Evolutionary conservation across 352 stramenopile genomes (phyloP), one percentile per base, ranked within the genome.

Genomic region (Phytopythium ostracodes): DNA sequence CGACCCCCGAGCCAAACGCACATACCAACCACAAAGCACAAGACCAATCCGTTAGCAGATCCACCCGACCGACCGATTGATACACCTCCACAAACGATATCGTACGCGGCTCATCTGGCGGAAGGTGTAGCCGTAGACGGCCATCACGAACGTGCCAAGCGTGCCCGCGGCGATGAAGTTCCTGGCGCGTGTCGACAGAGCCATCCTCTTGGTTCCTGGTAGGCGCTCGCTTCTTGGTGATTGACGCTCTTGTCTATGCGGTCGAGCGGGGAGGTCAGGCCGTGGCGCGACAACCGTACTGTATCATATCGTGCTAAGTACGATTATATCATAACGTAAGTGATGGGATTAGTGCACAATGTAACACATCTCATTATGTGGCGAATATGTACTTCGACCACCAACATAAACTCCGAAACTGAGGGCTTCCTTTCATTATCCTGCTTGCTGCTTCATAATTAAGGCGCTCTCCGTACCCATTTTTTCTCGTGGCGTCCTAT

Each of bases 41-140:
- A 15, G 35, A n/a, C 27, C 15, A 49, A 47, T 20, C 22, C 33
- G 43, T 18, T 18, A 47, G 14, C 29, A 24, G n/a, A 12, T 24
- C n/a, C 15, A 2, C 27, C 29, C 2, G 4, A 40, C 12, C 2
- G 38, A 33, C 29, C 29, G 29, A 33, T 33, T 33, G 29, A 33
- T 33, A 8, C 29, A 33, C 29, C 29, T 3, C 29, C 29, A 33
- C 29, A 33, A 33, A 33, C 29, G 29, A 33, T 33, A 9, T 58
- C 31, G 55, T 68, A 94, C 84, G 71, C 85, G 84, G 69, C 75
- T 88, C 82, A 94, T 89, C 69, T 94, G 77, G 60, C 81, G 72
- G 51, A 94, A 80, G 35, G 84, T 92, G 70, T 94, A 94, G 29
- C 68, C 64, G 44, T 92, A 94, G 54, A 94, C 73, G 33, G 79